Percentiles rank a stretch among this genome's conserved stretches.
These are phyloP conservation scores for Hyparrhenia diplandra DNA, from an alignment of 176 grass and related monocot genomes.

Conservation along the genomic window DNA sequence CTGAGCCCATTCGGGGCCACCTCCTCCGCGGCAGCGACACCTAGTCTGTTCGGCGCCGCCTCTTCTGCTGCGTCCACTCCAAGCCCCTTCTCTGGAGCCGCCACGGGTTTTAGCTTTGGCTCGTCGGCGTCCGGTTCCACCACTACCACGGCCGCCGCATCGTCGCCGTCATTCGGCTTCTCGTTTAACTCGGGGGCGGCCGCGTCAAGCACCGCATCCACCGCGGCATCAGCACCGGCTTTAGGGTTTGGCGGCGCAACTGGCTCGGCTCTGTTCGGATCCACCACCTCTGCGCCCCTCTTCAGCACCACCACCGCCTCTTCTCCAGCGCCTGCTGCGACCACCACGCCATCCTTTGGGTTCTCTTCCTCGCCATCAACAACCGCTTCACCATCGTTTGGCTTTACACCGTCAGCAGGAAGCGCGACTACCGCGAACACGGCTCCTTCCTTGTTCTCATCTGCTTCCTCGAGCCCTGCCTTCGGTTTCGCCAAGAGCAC, in stretches of 20 bases:
- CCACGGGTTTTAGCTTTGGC: conserved; percentile 37
- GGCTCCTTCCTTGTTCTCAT: conserved; percentile 34
- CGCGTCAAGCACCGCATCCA: conserved; percentile 27
- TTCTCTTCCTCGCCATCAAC: conserved; percentile 34
- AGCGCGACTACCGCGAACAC: conserved; percentile 14
- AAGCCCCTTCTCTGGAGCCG: conserved; percentile 39
- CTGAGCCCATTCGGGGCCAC: conserved; percentile 23
- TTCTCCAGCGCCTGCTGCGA: conserved; percentile 26
- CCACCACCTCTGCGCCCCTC: conserved; percentile 30
- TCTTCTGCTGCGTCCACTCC: conserved; percentile 28
- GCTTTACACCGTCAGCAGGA: conserved; percentile 21
- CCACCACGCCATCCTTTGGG: conserved; percentile 13
- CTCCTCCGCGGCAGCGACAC: conserved; percentile 25
- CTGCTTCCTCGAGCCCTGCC: conserved; percentile 28
- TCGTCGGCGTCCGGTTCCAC: conserved; percentile 36
- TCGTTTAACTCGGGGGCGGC: conserved; percentile 30
- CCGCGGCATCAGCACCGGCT: conserved; percentile 28
- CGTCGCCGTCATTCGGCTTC: conserved; percentile 35
- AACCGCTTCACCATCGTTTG: conserved; percentile 26
- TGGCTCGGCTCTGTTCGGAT: no score
- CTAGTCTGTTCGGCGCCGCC: conserved; percentile 12
- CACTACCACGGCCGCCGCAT: conserved; percentile 23
- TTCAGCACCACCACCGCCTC: conserved; percentile 20
- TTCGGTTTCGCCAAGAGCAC: conserved; percentile 39
- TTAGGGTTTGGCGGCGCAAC: conserved; percentile 40